phyloP scores from a whole-genome alignment of 2,329 filamentous ascomycete species.

The Huntiella savannae region DNA sequence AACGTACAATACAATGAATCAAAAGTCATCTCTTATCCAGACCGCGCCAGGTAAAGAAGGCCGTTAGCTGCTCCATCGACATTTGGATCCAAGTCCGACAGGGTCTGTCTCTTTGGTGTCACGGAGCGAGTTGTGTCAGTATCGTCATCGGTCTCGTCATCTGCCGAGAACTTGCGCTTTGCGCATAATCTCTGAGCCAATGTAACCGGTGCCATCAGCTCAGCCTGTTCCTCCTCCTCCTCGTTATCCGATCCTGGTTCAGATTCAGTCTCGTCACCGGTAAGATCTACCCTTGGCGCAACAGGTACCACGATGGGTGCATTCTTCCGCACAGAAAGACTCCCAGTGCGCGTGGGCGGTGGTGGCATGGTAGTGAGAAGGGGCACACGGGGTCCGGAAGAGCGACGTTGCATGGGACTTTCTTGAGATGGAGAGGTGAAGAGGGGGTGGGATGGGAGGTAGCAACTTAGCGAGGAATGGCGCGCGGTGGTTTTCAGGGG shows the following conservation, averaged over 20 bases:
- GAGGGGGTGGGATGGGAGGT: neutral
- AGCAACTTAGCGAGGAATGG: neutral
- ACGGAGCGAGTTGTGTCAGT: neutral
- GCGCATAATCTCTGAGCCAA: too few relatives aligned
- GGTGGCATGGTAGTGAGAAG: neutral
- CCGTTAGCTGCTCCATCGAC: slow-evolving; percentile 19
- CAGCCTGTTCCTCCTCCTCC: neutral
- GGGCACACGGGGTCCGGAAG: neutral
- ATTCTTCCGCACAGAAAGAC: neutral
- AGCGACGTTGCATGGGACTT: neutral
- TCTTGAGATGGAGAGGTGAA: neutral
- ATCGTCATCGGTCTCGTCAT: too few relatives aligned
- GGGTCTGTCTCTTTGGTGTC: slow-evolving; percentile 3
- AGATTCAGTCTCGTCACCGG: slow-evolving; percentile 14
- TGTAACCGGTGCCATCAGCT: neutral
- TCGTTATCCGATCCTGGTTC: slow-evolving; percentile 13
- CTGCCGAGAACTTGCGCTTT: too few relatives aligned
- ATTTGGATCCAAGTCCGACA: slow-evolving; percentile 19
- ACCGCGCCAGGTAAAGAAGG: slow-evolving; percentile 17
- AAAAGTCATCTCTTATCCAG: neutral
- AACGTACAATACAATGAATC: neutral
- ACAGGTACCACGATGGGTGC: neutral
- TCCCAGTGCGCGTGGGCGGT: neutral
- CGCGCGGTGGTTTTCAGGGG: neutral
- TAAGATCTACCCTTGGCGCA: neutral